Base-by-base conservation (phyloP, 495 filamentous ascomycete genomes). In the Trichocladium uniseriatum region DNA sequence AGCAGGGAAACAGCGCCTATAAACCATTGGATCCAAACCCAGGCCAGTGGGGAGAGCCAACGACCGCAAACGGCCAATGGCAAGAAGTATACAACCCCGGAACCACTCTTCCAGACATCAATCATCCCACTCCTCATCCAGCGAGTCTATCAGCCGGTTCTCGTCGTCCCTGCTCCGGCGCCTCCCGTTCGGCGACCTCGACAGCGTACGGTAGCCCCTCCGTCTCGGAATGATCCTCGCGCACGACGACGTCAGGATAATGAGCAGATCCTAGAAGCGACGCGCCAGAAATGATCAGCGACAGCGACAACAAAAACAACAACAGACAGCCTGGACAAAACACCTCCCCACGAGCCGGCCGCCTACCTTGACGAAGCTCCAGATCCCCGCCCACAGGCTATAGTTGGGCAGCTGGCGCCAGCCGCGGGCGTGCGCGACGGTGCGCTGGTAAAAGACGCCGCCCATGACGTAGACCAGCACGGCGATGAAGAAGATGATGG, bases 341-440 rank as follows among this genome's bases (percentile, higher is more conserved):
- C n/a, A n/a, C n/a, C n/a, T n/a, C n/a, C n/a, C n/a, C 24, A 27
- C 24, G 24, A 3, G 77, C n/a, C 34, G 6, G 29, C n/a, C n/a
- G n/a, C 53, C 6, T 79, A 95, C 92, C 76, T 74, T 82, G 49
- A 95, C 57, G 57, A 94, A 92, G 44, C 81, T 79, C 53, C 85
- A 75, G 35, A 95, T 84, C n/a, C 87, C 83, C 24, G 86, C 81
- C 94, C 94, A 99, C 43, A 95, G 73, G 51, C 76, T 79, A 70
- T 90, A 96, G 66, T 99, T 96, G 14, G 94, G 94, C 49, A 96
- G 74, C 61, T 97, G 94, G 53, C 86, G 78, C 94, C 90, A 99
- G 22, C 94, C 94, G 28, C 94, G 76, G 46, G 94, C 89, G 62
- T 97, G 87, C 70, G 89, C 86, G 48, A 99, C 94, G 10, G 86